Evolutionary conservation across 2,329 filamentous ascomycete species (phyloP).

Genomic region (Pestalotiopsis sp.): DNA sequence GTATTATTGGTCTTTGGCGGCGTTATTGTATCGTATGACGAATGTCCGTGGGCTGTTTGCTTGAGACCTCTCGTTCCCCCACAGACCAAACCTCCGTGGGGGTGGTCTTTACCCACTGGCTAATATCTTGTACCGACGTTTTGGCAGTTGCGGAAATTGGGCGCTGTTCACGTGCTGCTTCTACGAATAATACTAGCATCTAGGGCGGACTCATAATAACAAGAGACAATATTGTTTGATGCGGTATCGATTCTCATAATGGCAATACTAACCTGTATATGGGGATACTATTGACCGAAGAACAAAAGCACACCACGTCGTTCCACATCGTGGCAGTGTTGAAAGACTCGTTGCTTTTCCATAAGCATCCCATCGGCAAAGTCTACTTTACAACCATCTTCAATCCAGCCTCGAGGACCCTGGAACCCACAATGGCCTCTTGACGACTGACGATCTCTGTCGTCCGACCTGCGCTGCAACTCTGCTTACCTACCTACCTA

Average conservation of each 20-base stretch:
- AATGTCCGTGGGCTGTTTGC: background rate
- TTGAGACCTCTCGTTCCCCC: no score
- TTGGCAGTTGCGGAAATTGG: background rate
- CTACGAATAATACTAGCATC: background rate
- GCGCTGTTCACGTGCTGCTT: slow-evolving; percentile 4
- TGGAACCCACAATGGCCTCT: no score
- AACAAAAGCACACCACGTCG: background rate
- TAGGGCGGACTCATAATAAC: background rate
- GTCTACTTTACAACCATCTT: no score
- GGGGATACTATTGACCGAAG: background rate
- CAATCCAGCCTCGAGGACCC: no score
- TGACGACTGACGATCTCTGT: no score
- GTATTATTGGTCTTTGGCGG: no score
- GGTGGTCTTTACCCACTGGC: background rate
- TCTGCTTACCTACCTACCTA: background rate
- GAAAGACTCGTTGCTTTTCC: no score
- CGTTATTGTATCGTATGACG: no score
- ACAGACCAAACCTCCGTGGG: background rate
- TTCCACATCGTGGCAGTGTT: background rate
- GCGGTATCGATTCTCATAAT: background rate
- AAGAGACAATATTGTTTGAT: background rate
- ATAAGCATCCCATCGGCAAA: no score
- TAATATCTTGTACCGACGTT: background rate
- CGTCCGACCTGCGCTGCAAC: background rate
- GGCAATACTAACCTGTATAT: background rate